phyloP scores from a whole-genome alignment of 2,329 filamentous ascomycete species.

The Cordyceps javanica region DNA sequence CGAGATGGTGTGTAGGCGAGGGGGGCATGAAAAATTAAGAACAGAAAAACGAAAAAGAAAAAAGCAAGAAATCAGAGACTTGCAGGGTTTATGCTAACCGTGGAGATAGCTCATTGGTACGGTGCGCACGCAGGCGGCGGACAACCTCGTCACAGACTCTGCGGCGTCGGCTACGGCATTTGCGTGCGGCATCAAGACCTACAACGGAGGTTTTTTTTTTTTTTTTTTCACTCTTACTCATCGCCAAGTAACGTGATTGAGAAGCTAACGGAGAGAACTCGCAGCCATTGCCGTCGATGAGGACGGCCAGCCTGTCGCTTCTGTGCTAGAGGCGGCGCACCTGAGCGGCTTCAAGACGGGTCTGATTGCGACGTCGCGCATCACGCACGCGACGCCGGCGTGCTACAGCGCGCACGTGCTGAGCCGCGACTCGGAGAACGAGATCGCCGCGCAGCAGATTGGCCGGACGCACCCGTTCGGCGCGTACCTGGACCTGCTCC shows the following conservation, averaged over 20 bases:
- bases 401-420: conserved; percentile 20
- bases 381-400: conserved; percentile 21
- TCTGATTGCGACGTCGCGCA: conserved; percentile 19
- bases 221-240: no score
- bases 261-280: background rate
- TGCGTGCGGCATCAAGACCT: conserved; percentile 20
- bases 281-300: conserved; percentile 19
- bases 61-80: no score
- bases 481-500: conserved; percentile 18
- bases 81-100: background rate
- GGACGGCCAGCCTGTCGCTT: conserved; percentile 19
- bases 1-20: conserved; percentile 16
- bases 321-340: conserved; percentile 21
- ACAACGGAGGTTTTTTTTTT: conserved; percentile 22
- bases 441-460: conserved; percentile 22
- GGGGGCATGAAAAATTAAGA: background rate
- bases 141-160: conserved; percentile 21
- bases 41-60: no score
- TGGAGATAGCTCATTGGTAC: conserved; percentile 16
- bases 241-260: no score
- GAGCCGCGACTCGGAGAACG: conserved; percentile 20
- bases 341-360: conserved; percentile 20
- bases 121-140: conserved; percentile 18
- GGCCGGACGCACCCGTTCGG: conserved; percentile 19
- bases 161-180: conserved; percentile 21